Conservation (phyloP, 257 asterid species). For the Oldenlandia corymbosa region DNA sequence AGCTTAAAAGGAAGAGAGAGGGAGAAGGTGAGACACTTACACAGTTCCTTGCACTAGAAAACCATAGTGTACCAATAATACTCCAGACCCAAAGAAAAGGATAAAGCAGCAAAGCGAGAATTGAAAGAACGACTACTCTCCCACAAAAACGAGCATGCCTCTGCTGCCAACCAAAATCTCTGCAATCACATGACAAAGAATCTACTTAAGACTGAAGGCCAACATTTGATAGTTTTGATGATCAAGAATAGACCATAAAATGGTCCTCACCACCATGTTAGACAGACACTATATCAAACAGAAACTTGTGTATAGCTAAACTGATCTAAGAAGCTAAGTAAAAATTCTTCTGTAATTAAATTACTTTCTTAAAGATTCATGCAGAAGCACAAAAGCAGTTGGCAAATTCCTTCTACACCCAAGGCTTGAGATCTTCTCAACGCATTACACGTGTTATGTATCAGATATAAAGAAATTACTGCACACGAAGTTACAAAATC, state of each 20-base stretch:
- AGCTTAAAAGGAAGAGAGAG: neutral
- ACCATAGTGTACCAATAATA: conserved; percentile 82
- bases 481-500: no score
- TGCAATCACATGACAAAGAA: conserved; percentile 20
- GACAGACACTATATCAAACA: neutral
- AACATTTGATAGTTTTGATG: neutral
- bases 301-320: neutral
- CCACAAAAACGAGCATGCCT: conserved; percentile 80
- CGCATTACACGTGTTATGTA: neutral
- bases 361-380: neutral
- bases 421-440: neutral
- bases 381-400: neutral
- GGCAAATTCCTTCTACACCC: neutral
- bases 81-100: conserved; percentile 93
- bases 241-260: neutral
- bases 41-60: conserved; percentile 63
- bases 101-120: conserved; percentile 66
- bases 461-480: neutral
- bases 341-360: neutral
- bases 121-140: conserved; percentile 69
- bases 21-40: conserved; percentile 39
- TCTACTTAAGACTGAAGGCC: neutral
- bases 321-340: no score
- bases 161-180: conserved; percentile 98
- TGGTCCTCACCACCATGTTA: neutral